Evolutionary conservation across 805 yeast genomes (phyloP).

Genomic region (Maudiozyma turicensis): DNA sequence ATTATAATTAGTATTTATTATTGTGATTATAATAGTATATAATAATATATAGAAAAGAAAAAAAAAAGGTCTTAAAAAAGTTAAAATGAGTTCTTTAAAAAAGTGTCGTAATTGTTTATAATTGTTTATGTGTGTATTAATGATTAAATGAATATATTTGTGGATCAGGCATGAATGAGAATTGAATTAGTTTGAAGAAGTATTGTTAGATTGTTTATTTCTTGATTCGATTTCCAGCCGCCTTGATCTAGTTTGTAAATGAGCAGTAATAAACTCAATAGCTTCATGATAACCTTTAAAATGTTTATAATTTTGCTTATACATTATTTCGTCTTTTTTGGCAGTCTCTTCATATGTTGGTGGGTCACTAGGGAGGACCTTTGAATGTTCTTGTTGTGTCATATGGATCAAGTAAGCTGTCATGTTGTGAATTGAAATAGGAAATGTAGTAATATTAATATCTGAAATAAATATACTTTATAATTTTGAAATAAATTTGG

Average conservation of each 20-base stretch:
- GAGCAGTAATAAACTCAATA: background rate
- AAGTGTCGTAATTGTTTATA: no score
- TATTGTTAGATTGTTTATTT: background rate
- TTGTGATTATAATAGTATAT: background rate
- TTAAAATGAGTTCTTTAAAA: no score
- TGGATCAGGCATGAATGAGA: no score
- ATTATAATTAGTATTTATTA: background rate
- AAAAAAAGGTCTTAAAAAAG: background rate
- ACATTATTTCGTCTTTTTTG: conserved; percentile 5
- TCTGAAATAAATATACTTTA: background rate
- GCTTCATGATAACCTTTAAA: background rate
- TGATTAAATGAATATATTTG: no score
- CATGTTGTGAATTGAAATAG: background rate
- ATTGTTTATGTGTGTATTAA: no score
- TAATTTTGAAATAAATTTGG: background rate
- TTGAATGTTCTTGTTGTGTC: background rate
- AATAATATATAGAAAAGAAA: background rate
- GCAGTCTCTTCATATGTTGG: conserved; percentile 23
- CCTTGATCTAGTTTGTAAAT: background rate
- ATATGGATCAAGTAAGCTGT: background rate
- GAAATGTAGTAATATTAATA: background rate
- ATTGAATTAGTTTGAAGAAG: no score
- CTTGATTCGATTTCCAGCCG: background rate
- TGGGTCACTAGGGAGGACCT: conserved; percentile 13
- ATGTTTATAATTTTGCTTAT: background rate